phyloP scores from a whole-genome alignment of 2,329 filamentous ascomycete genomes.

The Remersonia thermophila region DNA sequence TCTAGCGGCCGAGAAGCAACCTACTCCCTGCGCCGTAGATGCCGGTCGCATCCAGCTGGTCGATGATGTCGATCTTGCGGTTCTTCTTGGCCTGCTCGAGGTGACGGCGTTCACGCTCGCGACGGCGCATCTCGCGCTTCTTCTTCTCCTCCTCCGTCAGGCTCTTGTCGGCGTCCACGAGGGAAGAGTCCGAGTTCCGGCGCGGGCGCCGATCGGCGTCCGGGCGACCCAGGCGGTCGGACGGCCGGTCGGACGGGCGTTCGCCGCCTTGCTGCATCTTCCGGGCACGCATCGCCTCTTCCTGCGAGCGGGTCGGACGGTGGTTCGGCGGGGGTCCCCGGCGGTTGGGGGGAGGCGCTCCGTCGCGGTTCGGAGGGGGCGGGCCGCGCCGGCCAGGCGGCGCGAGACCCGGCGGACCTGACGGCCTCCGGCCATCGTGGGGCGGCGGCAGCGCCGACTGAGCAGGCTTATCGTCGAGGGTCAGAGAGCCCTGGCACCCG shows the following conservation, averaged over 20 bases:
- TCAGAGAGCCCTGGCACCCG: conserved; percentile 54
- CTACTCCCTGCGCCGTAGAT: conserved; percentile 86
- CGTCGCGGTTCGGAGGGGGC: conserved; percentile 33
- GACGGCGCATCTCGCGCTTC: conserved; percentile 34
- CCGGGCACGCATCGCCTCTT: conserved; percentile 47
- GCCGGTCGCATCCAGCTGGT: conserved; percentile 90
- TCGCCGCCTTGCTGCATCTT: conserved; percentile 22
- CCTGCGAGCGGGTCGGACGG: conserved; percentile 52
- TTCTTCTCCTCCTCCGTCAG: conserved; percentile 49
- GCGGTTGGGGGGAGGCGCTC: conserved; percentile 34
- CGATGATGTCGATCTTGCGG: conserved; percentile 71
- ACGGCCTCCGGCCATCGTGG: conserved; percentile 20
- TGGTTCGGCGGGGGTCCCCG: conserved; percentile 36
- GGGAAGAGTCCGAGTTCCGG: conserved; percentile 70
- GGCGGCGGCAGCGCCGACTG: conserved; percentile 14
- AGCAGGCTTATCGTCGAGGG: conserved; percentile 46
- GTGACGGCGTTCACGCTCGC: conserved; percentile 38
- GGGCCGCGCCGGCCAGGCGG: conserved; percentile 27
- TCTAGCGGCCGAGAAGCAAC: conserved; percentile 25
- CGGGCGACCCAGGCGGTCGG: conserved; percentile 19
- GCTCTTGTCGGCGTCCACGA: conserved; percentile 43
- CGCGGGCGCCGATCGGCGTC: conserved; percentile 40
- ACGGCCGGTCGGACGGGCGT: too few relatives aligned
- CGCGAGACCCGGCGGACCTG: conserved; percentile 13
- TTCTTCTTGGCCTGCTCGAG: conserved; percentile 42